These are phyloP conservation scores for Suhomyces bribrorum DNA, from an alignment of 1,139 yeast species.

Conservation along the genomic window DNA sequence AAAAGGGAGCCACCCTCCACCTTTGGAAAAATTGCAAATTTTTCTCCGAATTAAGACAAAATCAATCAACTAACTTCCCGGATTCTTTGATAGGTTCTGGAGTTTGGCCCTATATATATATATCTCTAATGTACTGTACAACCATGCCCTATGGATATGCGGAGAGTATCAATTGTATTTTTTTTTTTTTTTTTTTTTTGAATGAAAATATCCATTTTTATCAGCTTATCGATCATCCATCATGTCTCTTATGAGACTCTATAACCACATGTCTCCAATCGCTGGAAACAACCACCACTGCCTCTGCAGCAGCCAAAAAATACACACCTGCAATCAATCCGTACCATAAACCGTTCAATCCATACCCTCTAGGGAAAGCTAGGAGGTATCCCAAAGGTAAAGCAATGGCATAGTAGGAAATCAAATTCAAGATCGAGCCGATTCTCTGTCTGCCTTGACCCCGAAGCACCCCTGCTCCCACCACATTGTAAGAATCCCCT, in stretches of 20 bases:
- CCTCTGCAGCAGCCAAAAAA: slow-evolving; percentile 34
- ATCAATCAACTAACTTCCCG: too few relatives aligned
- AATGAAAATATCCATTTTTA: too few relatives aligned
- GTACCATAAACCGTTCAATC: slow-evolving; percentile 41
- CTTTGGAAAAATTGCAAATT: too few relatives aligned
- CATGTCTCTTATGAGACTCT: slow-evolving; percentile 22
- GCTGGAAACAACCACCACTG: slow-evolving; percentile 30
- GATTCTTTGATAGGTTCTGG: too few relatives aligned
- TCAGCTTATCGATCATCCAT: slow-evolving; percentile 10
- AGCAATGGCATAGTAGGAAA: slow-evolving; percentile 25
- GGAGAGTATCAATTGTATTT: too few relatives aligned
- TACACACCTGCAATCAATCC: slow-evolving; percentile 43
- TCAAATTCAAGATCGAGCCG: slow-evolving; percentile 39
- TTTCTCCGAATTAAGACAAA: too few relatives aligned
- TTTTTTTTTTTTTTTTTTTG: too few relatives aligned
- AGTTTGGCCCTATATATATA: too few relatives aligned
- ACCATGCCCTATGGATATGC: too few relatives aligned
- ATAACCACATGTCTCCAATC: slow-evolving; percentile 31
- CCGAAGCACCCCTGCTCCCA: slow-evolving; percentile 36
- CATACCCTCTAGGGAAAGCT: slow-evolving; percentile 22
- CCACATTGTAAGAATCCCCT: slow-evolving; percentile 23
- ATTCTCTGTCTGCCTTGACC: slow-evolving; percentile 49
- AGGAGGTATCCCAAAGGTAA: slow-evolving; percentile 25
- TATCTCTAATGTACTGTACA: too few relatives aligned
- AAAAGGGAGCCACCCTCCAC: too few relatives aligned